A percentile compares a stretch with the other conserved stretches of the same genome.
Evolutionary conservation across 2,329 filamentous ascomycete genomes (phyloP).

Genomic region (Paecilomyces formosus): DNA sequence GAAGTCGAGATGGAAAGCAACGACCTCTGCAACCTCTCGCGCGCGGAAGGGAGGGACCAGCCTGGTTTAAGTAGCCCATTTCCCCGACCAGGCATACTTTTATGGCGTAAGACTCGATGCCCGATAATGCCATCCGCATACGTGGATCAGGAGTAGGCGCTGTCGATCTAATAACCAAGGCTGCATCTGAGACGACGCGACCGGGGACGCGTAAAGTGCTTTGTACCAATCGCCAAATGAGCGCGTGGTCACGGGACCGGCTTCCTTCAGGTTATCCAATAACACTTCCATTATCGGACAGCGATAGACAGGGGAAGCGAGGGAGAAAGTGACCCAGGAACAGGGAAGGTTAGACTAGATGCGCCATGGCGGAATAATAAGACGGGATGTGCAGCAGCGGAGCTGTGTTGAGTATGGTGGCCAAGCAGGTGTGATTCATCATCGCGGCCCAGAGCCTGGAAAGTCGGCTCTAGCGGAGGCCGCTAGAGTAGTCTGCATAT

Average conservation of each 20-base stretch:
- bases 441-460: neutral
- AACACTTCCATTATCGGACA: neutral
- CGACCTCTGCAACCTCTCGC: constrained; percentile 7
- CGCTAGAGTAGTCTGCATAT: neutral
- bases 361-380: neutral
- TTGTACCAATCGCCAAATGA: constrained; percentile 26
- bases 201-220: constrained; percentile 24
- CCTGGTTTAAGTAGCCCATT: neutral
- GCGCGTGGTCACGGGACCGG: constrained; percentile 27
- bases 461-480: neutral
- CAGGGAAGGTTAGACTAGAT: neutral
- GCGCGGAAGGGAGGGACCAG: neutral
- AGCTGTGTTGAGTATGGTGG: neutral
- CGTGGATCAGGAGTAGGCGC: neutral
- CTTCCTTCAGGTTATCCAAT: neutral
- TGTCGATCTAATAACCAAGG: constrained; percentile 1
- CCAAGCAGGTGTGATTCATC: neutral
- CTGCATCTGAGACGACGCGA: constrained; percentile 16
- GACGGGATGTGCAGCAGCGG: neutral
- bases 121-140: neutral
- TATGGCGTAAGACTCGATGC: neutral
- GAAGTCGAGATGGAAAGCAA: neutral
- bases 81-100: neutral
- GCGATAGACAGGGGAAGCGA: neutral
- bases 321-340: neutral